phyloP scores from a whole-genome alignment of 768 basidiomycete genomes.

The Suillus variegatus region DNA sequence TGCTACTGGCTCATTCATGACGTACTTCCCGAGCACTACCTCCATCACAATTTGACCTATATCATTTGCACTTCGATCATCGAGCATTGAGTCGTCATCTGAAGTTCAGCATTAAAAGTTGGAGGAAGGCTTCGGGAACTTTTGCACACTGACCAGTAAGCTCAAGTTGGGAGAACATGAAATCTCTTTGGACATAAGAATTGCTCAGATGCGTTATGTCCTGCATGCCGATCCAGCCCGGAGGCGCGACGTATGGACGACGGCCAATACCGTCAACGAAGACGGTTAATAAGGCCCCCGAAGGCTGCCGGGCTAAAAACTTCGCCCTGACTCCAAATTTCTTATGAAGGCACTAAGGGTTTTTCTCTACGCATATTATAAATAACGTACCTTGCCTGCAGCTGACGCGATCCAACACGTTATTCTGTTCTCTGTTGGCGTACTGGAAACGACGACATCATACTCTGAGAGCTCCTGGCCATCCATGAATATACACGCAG shows the following conservation, averaged over 20 bases:
- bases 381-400: constrained; percentile 18
- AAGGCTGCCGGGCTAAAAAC: not conserved
- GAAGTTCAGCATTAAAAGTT: not conserved
- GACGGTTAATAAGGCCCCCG: not conserved
- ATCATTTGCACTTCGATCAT: constrained; percentile 5
- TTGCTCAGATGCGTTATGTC: not conserved
- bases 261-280: constrained; percentile 12
- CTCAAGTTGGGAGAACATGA: constrained; percentile 20
- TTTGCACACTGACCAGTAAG: constrained; percentile 15
- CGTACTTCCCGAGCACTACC: not conserved
- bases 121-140: not conserved
- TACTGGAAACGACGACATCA: constrained; percentile 12
- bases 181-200: not conserved
- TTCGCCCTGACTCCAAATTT: constrained; percentile 15
- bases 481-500: constrained; percentile 16
- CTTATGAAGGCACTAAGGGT: constrained; percentile 3
- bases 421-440: constrained; percentile 9
- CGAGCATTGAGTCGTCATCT: constrained; percentile 24
- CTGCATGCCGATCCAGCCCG: not conserved
- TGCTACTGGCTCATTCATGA: not conserved
- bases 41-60: constrained; percentile 17
- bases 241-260: accelerated
- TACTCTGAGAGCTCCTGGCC: constrained; percentile 17
- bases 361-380: not conserved
- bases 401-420: constrained; percentile 25